Percentiles rank a stretch among this genome's conserved stretches.
These are phyloP conservation scores for Phialocephala subalpina DNA, from an alignment of 2,329 filamentous ascomycete genomes.

Conservation along the genomic window DNA sequence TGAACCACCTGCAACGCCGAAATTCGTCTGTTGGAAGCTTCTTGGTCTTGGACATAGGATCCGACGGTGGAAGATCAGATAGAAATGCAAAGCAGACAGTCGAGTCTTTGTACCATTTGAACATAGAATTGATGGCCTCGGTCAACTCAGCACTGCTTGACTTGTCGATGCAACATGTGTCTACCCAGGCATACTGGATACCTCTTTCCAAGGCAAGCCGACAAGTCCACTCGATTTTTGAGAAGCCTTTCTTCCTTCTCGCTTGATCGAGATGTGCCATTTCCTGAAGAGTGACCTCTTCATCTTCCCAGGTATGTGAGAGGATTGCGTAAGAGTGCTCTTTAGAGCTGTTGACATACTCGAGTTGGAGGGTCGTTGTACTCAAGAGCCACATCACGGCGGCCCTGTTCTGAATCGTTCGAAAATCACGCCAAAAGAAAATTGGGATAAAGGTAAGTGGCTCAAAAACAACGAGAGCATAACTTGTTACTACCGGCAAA, in stretches of 20 bases:
- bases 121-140: constrained; percentile 20
- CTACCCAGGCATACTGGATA: constrained; percentile 17
- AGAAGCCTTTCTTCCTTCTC: constrained; percentile 16
- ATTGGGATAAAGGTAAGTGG: background rate
- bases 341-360: constrained; percentile 10
- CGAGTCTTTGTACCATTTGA: constrained; percentile 20
- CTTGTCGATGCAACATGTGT: constrained; percentile 26
- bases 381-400: constrained; percentile 1
- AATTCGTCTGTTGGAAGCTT: background rate
- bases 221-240: constrained; percentile 22
- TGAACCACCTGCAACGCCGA: constrained; percentile 2
- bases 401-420: background rate
- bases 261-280: constrained; percentile 11
- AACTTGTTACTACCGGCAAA: background rate
- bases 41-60: background rate
- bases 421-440: background rate
- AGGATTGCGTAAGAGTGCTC: constrained; percentile 21
- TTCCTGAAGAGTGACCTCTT: constrained; percentile 21
- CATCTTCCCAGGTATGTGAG: constrained; percentile 26
- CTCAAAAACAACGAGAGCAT: background rate
- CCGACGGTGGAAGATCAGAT: constrained; percentile 11
- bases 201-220: constrained; percentile 13
- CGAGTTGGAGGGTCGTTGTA: background rate
- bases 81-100: constrained; percentile 19
- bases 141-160: constrained; percentile 18